These are phyloP conservation scores for Colletotrichum gloeosporioides DNA, from an alignment of 2,329 filamentous ascomycete species.

Conservation along the genomic window DNA sequence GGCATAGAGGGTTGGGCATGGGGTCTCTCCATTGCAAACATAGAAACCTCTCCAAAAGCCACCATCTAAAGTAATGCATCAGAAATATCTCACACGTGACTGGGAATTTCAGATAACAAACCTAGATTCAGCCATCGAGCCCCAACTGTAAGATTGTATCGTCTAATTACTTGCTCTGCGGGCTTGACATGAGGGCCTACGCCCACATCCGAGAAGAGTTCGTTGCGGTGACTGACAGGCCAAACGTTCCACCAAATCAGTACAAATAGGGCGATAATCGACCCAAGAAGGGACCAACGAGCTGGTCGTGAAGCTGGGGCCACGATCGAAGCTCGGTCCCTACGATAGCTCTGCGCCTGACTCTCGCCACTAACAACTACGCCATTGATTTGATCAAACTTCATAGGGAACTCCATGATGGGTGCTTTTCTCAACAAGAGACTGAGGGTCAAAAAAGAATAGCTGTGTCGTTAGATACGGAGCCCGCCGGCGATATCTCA, in stretches of 20 bases:
- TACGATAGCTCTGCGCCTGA: not conserved
- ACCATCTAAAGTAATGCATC: not conserved
- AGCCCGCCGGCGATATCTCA: not conserved
- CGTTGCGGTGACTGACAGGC: not conserved
- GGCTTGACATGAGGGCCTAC: accelerated
- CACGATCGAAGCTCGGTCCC: not conserved
- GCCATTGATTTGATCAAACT: not conserved
- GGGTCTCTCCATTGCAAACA: conserved; percentile 1
- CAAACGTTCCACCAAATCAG: not conserved
- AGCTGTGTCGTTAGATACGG: not conserved
- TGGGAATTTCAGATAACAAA: not conserved
- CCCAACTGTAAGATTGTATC: not conserved
- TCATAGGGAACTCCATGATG: not conserved
- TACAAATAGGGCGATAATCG: not conserved
- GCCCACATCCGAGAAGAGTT: not conserved
- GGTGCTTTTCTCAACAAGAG: not conserved
- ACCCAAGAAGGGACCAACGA: not conserved
- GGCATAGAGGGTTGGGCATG: not conserved
- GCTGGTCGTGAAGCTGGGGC: not conserved
- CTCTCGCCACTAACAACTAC: not conserved
- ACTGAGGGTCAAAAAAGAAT: accelerated
- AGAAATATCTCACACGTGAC: not conserved
- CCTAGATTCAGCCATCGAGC: conserved; percentile 8
- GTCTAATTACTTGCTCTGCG: not conserved
- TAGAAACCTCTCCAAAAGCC: not conserved